phyloP scores from a whole-genome alignment of 2,329 filamentous ascomycete species.

The Nannizziopsis arthrosporioides region DNA sequence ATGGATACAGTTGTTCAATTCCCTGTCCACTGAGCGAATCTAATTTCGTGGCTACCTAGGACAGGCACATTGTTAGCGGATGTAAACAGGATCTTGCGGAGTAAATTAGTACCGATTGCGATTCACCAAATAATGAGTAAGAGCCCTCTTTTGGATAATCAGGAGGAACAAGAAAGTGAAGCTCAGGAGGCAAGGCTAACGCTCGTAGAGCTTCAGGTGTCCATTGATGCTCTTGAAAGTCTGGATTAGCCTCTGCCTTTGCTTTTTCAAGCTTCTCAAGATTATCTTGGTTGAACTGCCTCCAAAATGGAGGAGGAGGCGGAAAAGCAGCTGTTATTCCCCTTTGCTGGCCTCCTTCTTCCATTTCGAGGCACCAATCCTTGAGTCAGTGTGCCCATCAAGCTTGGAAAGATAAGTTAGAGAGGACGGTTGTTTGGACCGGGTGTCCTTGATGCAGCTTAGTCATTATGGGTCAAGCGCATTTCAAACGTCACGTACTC shows the following conservation, averaged over 20 bases:
- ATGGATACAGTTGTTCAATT: conserved; percentile 58
- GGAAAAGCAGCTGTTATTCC: conserved; percentile 58
- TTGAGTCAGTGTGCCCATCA: too few relatives aligned
- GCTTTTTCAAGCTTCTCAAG: conserved; percentile 46
- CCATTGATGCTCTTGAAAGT: conserved; percentile 21
- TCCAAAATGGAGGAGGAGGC: conserved; percentile 80
- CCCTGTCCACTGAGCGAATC: conserved; percentile 58
- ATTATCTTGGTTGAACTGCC: conserved; percentile 70
- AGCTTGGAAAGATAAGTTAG: too few relatives aligned
- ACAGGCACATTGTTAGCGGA: background rate
- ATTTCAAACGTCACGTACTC: too few relatives aligned
- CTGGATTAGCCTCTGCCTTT: conserved; percentile 29
- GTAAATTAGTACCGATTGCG: conserved; percentile 43
- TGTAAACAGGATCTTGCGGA: background rate
- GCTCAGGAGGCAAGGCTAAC: conserved; percentile 52
- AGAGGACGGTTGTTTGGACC: too few relatives aligned
- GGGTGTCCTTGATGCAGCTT: too few relatives aligned
- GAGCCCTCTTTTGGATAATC: conserved; percentile 56
- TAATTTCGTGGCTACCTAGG: conserved; percentile 46
- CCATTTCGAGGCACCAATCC: conserved; percentile 39
- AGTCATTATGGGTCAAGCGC: too few relatives aligned
- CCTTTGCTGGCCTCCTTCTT: conserved; percentile 41
- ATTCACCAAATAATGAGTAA: conserved; percentile 63
- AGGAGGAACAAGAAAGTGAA: conserved; percentile 71
- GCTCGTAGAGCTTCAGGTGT: conserved; percentile 25